These are phyloP conservation scores for Geotrichum aggregatum DNA, from an alignment of 1,139 yeast genomes.

Conservation along the genomic window DNA sequence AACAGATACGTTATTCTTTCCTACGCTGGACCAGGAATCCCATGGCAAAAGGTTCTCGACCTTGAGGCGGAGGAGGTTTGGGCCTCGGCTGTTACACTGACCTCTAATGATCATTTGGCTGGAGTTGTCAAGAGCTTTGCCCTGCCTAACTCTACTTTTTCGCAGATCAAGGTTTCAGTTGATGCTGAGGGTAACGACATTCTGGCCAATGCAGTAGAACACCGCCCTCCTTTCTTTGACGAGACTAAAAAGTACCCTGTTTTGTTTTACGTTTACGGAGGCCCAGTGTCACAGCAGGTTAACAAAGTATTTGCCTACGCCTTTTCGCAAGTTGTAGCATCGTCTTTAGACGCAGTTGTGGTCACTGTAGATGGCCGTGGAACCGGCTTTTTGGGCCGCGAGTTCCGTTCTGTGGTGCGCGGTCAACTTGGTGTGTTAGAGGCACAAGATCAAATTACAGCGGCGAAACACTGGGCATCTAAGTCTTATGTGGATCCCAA, in stretches of 20 bases:
- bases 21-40: conserved; percentile 63
- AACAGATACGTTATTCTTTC: conserved; percentile 53
- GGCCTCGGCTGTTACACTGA: conserved; percentile 38
- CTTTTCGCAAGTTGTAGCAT: conserved; percentile 66
- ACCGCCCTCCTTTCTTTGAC: conserved; percentile 67
- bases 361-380: conserved; percentile 92
- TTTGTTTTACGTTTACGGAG: conserved; percentile 83
- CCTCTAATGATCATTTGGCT: conserved; percentile 36
- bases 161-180: conserved; percentile 47
- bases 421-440: conserved; percentile 80
- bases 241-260: conserved; percentile 62
- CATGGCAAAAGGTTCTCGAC: conserved; percentile 59
- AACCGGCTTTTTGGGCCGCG: conserved; percentile 86
- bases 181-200: conserved; percentile 38
- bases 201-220: conserved; percentile 65
- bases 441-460: conserved; percentile 70
- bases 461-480: conserved; percentile 58
- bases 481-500: conserved; percentile 53
- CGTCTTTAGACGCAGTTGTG: conserved; percentile 68
- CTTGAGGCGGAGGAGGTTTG: conserved; percentile 36
- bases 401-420: conserved; percentile 61
- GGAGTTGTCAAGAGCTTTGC: conserved; percentile 40
- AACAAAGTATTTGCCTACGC: conserved; percentile 52
- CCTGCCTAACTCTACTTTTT: conserved; percentile 55
- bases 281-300: conserved; percentile 85